Percentiles rank a stretch among this genome's conserved stretches.
Evolutionary conservation across 768 basidiomycete species (phyloP).

Genomic region (Boletus sensibilis): DNA sequence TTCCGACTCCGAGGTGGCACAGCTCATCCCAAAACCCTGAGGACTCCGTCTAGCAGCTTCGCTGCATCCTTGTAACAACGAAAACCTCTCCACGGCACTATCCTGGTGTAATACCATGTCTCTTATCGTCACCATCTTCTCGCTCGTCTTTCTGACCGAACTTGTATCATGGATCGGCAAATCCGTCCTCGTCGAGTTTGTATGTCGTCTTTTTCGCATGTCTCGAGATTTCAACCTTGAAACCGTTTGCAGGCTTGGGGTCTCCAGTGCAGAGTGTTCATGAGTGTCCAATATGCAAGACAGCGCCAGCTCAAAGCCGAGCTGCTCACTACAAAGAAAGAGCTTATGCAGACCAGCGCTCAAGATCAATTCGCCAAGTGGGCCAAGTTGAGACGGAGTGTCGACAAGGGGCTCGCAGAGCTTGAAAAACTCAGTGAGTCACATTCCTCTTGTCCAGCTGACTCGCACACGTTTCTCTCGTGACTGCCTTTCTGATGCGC

Average conservation of each 20-base stretch:
- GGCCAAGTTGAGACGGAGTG: conserved; percentile 87
- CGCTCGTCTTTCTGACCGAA: conserved; percentile 78
- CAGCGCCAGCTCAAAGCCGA: conserved; percentile 78
- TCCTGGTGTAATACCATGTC: conserved; percentile 49
- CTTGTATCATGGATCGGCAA: conserved; percentile 88
- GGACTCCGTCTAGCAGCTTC: background rate
- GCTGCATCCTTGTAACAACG: conserved; percentile 10
- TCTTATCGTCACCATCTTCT: conserved; percentile 78
- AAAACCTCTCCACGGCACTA: background rate
- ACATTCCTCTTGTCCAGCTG: background rate
- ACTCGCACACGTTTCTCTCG: background rate
- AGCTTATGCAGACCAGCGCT: conserved; percentile 85
- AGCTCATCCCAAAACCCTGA: background rate
- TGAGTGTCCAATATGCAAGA: conserved; percentile 49
- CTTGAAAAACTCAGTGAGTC: conserved; percentile 88
- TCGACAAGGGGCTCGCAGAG: conserved; percentile 90
- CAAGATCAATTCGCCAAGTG: conserved; percentile 99
- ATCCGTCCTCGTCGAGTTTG: conserved; percentile 76
- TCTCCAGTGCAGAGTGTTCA: conserved; percentile 65
- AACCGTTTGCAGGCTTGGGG: conserved; percentile 60
- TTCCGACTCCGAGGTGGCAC: conserved; percentile 1
- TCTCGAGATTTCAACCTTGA: conserved; percentile 5
- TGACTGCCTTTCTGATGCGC: background rate
- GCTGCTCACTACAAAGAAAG: conserved; percentile 76
- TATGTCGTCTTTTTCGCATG: conserved; percentile 40